Conservation (phyloP, 1,284 basidiomycete species). For the Filobasidium uniguttulatum region DNA sequence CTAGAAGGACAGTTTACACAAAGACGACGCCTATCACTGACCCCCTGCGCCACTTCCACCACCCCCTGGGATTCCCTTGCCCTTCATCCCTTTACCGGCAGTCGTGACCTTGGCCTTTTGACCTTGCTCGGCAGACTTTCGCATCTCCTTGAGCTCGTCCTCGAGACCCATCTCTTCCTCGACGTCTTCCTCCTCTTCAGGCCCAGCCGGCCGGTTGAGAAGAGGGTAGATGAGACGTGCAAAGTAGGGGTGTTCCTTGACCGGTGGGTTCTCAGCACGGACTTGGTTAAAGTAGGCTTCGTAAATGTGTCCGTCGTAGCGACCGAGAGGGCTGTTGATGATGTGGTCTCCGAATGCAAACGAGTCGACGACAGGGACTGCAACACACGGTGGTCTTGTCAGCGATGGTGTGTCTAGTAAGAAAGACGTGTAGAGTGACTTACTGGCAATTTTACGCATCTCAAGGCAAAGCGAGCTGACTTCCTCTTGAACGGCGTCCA, state of each 20-base stretch:
- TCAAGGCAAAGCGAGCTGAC: slow-evolving; percentile 42
- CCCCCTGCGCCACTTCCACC: slow-evolving; percentile 1
- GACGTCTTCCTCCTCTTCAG: slow-evolving; percentile 36
- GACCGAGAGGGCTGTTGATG: slow-evolving; percentile 45
- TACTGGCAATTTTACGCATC: slow-evolving; percentile 39
- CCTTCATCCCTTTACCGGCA: not conserved
- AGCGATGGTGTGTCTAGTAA: not conserved
- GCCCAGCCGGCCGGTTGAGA: slow-evolving; percentile 38
- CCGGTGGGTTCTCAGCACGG: slow-evolving; percentile 31
- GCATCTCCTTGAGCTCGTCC: slow-evolving; percentile 29
- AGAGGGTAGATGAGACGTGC: slow-evolving; percentile 44
- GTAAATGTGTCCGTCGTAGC: slow-evolving; percentile 40
- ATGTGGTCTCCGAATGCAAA: slow-evolving; percentile 45
- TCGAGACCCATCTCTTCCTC: slow-evolving; percentile 40
- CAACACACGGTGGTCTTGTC: not conserved
- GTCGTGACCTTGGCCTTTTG: not conserved
- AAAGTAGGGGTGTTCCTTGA: slow-evolving; percentile 43
- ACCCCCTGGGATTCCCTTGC: not conserved
- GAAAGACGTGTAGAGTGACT: slow-evolving; percentile 13
- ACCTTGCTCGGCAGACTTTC: slow-evolving; percentile 6
- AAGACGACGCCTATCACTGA: too few relatives aligned
- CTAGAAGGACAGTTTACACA: too few relatives aligned
- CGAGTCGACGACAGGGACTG: slow-evolving; percentile 42
- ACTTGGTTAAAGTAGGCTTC: slow-evolving; percentile 39
- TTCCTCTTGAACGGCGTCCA: slow-evolving; percentile 37